A percentile compares a stretch with the other conserved stretches of the same genome.
Evolutionary conservation across 2,329 filamentous ascomycete species (phyloP).

Genomic region (Pseudogymnoascus sp.): DNA sequence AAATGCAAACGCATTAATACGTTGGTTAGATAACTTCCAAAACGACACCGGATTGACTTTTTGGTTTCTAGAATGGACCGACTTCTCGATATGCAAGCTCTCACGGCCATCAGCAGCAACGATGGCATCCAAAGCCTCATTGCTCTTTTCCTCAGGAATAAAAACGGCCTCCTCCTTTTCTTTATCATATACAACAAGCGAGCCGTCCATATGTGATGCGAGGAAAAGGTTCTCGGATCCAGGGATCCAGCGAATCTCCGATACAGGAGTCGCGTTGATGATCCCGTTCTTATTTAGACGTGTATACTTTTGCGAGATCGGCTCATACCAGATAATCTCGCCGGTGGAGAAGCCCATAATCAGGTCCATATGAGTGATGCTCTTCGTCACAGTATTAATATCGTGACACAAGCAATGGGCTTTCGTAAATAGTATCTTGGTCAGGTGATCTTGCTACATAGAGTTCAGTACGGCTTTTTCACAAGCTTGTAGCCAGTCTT

Average conservation of each 20-base stretch:
- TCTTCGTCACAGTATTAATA: slow-evolving; percentile 77
- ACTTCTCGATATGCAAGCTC: slow-evolving; percentile 72
- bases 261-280: slow-evolving; percentile 79
- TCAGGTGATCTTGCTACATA: slow-evolving; percentile 60
- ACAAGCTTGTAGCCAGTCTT: slow-evolving; percentile 8
- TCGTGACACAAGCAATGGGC: slow-evolving; percentile 93
- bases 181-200: slow-evolving; percentile 91
- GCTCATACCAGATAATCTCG: slow-evolving; percentile 98
- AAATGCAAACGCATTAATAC: slow-evolving; percentile 85
- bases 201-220: slow-evolving; percentile 85
- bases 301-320: slow-evolving; percentile 90
- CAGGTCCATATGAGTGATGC: slow-evolving; percentile 72
- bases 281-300: slow-evolving; percentile 94
- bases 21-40: slow-evolving; percentile 88
- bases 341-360: slow-evolving; percentile 94
- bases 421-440: slow-evolving; percentile 95
- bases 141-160: slow-evolving; percentile 48
- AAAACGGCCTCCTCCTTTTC: slow-evolving; percentile 87
- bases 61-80: slow-evolving; percentile 87
- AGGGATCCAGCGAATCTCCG: slow-evolving; percentile 86
- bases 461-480: neutral
- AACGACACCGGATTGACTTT: slow-evolving; percentile 86
- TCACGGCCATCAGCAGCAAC: slow-evolving; percentile 27
- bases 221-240: slow-evolving; percentile 90
- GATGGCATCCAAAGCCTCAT: slow-evolving; percentile 20